Percentiles rank a stretch among this genome's conserved stretches.
Evolutionary conservation across 2,329 filamentous ascomycete species (phyloP).

Genomic region (Ramichloridium luteum): DNA sequence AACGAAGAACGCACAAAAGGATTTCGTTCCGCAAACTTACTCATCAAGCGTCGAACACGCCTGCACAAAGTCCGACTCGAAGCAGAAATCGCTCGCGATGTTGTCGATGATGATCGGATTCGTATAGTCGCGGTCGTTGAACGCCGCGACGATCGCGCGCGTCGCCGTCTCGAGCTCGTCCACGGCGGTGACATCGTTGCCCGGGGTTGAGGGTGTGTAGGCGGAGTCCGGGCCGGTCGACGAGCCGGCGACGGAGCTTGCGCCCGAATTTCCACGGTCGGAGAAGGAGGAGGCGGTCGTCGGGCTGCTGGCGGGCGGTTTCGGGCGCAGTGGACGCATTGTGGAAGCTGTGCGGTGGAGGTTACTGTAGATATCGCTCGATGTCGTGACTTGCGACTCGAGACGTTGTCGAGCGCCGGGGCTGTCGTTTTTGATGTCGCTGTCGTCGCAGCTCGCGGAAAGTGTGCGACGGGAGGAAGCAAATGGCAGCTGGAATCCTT

Average conservation of each 20-base stretch:
- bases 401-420: too few relatives aligned
- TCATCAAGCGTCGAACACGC: not conserved
- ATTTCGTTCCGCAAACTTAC: too few relatives aligned
- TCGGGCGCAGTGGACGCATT: not conserved
- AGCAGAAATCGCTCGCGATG: conserved; percentile 1
- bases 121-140: not conserved
- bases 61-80: not conserved
- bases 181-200: not conserved
- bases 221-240: not conserved
- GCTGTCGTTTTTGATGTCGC: too few relatives aligned
- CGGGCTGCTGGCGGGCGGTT: not conserved
- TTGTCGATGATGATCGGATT: not conserved
- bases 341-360: not conserved
- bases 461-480: too few relatives aligned
- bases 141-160: not conserved
- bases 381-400: too few relatives aligned
- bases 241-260: conserved; percentile 1
- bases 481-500: too few relatives aligned
- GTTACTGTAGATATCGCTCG: too few relatives aligned
- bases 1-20: too few relatives aligned
- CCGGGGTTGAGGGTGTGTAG: not conserved
- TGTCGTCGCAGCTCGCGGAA: too few relatives aligned
- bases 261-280: not conserved
- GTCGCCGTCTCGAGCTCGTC: not conserved
- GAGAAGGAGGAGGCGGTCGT: too few relatives aligned